phyloP scores from a whole-genome alignment of 2,329 filamentous ascomycete genomes.

The Fusarium coffeatum region DNA sequence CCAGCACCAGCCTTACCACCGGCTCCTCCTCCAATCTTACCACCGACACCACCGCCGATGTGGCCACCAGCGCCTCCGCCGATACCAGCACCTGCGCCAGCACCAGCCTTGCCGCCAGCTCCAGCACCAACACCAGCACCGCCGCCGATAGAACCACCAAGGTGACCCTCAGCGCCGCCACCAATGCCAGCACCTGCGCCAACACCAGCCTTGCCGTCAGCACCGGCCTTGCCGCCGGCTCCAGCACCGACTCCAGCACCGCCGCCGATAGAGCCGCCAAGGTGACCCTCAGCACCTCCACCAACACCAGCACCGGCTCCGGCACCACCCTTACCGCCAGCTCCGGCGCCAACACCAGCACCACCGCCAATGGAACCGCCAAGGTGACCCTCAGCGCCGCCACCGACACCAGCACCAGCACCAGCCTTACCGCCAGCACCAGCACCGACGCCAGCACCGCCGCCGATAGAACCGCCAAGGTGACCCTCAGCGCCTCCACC shows the following conservation, averaged over 20 bases:
- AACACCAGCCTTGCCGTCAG: not conserved
- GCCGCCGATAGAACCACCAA: not conserved
- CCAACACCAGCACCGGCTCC: not conserved
- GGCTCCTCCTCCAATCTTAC: not conserved
- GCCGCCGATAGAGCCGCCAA: not conserved
- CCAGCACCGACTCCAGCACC: not conserved
- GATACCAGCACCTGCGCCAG: not conserved
- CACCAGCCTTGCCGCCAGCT: not conserved
- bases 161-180: not conserved
- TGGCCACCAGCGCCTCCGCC: not conserved
- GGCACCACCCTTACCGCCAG: not conserved
- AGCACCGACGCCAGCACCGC: not conserved
- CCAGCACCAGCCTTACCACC: not conserved
- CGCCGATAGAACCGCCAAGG: not conserved
- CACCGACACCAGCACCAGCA: not conserved
- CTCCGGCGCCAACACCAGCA: not conserved
- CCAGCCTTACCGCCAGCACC: no score
- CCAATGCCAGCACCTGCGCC: not conserved
- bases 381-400: not conserved
- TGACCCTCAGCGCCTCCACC: not conserved
- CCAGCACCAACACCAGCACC: not conserved
- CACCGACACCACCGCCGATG: not conserved
- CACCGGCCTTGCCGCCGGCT: not conserved
- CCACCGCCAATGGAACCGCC: not conserved
- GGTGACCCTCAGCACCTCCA: not conserved